phyloP scores from a whole-genome alignment of 495 filamentous ascomycete genomes.

The Tuber magnatum region DNA sequence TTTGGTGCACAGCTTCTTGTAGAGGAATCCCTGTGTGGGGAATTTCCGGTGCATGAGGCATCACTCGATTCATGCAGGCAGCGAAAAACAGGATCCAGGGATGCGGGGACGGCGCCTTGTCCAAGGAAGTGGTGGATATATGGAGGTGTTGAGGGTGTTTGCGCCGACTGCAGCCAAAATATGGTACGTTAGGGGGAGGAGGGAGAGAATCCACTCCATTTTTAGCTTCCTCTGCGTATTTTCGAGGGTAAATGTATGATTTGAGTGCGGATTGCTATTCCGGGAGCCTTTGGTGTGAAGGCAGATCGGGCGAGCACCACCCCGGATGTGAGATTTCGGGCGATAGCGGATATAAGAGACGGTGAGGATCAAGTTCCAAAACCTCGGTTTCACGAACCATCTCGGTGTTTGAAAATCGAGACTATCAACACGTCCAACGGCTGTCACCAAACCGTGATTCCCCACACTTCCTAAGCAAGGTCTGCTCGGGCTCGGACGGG shows the following conservation, averaged over 20 bases:
- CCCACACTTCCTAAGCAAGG: not conserved
- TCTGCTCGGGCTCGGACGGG: not conserved
- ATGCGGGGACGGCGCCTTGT: not conserved
- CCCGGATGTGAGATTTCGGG: not conserved
- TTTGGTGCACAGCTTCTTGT: not conserved
- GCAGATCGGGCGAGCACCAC: fast-evolving
- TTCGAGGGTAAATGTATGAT: not conserved
- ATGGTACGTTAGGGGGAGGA: not conserved
- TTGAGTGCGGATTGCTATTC: not conserved
- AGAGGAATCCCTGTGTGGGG: not conserved
- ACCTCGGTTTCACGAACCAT: not conserved
- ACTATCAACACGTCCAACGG: not conserved
- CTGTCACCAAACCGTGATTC: not conserved
- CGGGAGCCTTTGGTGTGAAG: not conserved
- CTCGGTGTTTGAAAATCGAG: not conserved
- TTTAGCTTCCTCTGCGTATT: no score
- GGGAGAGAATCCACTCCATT: not conserved
- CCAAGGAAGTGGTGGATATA: not conserved
- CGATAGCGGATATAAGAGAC: not conserved
- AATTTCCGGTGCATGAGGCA: not conserved
- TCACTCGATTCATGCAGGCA: not conserved
- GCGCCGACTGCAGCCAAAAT: not conserved
- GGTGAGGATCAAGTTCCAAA: not conserved
- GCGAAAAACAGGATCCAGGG: not conserved
- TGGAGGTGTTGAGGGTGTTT: not conserved